These are phyloP conservation scores for Gracilariopsis chorda DNA, from an alignment of 23 red algal species.

Conservation along the genomic window DNA sequence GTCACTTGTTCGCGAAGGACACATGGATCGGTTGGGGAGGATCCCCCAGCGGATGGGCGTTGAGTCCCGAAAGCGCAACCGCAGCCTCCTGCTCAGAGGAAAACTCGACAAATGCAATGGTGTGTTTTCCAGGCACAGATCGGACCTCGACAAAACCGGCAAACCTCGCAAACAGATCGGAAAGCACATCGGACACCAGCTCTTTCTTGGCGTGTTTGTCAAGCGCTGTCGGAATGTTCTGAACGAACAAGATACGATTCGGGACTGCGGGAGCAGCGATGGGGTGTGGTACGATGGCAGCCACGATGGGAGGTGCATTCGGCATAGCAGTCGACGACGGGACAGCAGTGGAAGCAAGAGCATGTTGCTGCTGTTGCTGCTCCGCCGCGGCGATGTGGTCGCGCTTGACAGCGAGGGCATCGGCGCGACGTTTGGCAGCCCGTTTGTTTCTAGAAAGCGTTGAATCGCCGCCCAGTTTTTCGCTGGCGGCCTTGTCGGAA, in stretches of 20 bases:
- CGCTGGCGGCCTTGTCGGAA: slow-evolving; percentile 32
- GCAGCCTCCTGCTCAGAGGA: slow-evolving; percentile 58
- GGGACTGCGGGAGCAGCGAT: slow-evolving; percentile 23
- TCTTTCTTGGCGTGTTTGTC: background rate
- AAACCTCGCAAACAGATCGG: slow-evolving; percentile 61
- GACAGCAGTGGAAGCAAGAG: background rate
- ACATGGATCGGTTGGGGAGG: slow-evolving; percentile 28
- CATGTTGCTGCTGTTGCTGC: background rate
- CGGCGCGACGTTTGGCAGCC: slow-evolving; percentile 5
- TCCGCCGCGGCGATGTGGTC: background rate
- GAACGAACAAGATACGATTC: slow-evolving; percentile 59
- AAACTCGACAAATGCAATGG: slow-evolving; percentile 88
- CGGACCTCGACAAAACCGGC: slow-evolving; percentile 69
- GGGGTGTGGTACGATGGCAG: background rate
- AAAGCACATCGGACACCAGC: slow-evolving; percentile 2
- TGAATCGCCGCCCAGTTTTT: slow-evolving; percentile 47
- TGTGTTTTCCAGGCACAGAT: slow-evolving; percentile 38
- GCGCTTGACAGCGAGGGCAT: background rate
- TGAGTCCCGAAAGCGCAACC: slow-evolving; percentile 69
- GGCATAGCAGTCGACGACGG: too few relatives aligned
- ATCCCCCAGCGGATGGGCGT: slow-evolving; percentile 31
- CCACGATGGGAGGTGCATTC: background rate
- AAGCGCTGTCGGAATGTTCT: slow-evolving; percentile 29
- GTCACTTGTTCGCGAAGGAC: slow-evolving; percentile 42
- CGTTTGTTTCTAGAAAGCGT: slow-evolving; percentile 11